Evolutionary conservation across 2,329 filamentous ascomycete genomes (phyloP).

Genomic region (Aspergillus bombycis): DNA sequence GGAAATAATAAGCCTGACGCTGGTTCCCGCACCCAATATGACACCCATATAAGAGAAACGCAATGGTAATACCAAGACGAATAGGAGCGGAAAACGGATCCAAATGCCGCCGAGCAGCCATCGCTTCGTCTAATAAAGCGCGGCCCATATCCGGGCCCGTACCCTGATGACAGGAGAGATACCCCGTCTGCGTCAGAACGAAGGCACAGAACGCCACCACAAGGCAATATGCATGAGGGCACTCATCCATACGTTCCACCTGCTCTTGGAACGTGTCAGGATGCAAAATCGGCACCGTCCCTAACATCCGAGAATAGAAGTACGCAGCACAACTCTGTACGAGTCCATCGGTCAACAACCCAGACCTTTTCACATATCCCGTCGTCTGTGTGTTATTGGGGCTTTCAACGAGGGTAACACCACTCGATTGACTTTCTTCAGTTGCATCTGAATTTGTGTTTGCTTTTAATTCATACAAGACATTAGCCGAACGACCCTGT

Average conservation of each 20-base stretch:
- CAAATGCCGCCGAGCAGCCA: slow-evolving; percentile 26
- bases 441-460: not conserved
- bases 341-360: slow-evolving; percentile 14
- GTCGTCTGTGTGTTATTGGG: not conserved
- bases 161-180: slow-evolving; percentile 13
- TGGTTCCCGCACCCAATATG: slow-evolving; percentile 69
- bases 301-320: slow-evolving; percentile 26
- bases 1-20: slow-evolving; percentile 72
- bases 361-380: slow-evolving; percentile 6
- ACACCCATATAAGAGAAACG: slow-evolving; percentile 72
- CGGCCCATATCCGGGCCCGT: slow-evolving; percentile 11
- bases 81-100: slow-evolving; percentile 25
- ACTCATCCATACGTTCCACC: slow-evolving; percentile 22
- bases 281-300: slow-evolving; percentile 35
- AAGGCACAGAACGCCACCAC: slow-evolving; percentile 43
- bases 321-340: slow-evolving; percentile 23
- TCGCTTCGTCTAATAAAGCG: slow-evolving; percentile 31
- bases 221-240: slow-evolving; percentile 33
- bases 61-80: slow-evolving; percentile 58
- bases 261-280: slow-evolving; percentile 27
- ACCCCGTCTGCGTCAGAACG: slow-evolving; percentile 32
- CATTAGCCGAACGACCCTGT: slow-evolving; percentile 25
- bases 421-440: not conserved
- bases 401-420: not conserved
- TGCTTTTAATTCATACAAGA: slow-evolving; percentile 22